Percentiles rank a stretch among this genome's conserved stretches.
Evolutionary conservation across 108 stramenopile genomes (phyloP).

Genomic region (Skeletonema marinoi): DNA sequence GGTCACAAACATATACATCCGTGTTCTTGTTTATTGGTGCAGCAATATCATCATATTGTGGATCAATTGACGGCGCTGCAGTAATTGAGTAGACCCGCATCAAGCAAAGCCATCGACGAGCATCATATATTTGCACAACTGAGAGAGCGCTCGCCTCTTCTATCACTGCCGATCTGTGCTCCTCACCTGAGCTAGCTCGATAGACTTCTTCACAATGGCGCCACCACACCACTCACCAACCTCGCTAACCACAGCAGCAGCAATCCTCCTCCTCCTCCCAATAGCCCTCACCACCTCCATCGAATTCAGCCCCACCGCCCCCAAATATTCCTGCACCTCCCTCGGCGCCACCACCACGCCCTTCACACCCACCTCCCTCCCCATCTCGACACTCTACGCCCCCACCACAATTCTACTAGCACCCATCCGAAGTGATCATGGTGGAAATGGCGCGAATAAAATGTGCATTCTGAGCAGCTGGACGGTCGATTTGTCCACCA

Average conservation of each 20-base stretch:
- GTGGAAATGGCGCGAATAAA: background rate
- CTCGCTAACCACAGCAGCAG: background rate
- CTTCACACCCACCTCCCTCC: conserved; percentile 12
- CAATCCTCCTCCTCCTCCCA: background rate
- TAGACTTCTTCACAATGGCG: too few relatives aligned
- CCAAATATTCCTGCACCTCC: conserved; percentile 12
- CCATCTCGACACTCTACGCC: conserved; percentile 17
- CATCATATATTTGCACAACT: too few relatives aligned
- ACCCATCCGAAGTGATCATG: background rate
- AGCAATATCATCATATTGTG: too few relatives aligned
- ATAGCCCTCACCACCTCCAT: background rate
- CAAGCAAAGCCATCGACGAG: too few relatives aligned
- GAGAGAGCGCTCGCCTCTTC: too few relatives aligned
- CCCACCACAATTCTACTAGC: conserved; percentile 21
- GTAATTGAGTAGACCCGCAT: too few relatives aligned
- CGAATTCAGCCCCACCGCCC: conserved; percentile 6
- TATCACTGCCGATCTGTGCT: too few relatives aligned
- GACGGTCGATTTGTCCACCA: background rate
- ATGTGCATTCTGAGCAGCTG: conserved; percentile 42
- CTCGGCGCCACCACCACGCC: conserved; percentile 18
- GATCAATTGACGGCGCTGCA: too few relatives aligned
- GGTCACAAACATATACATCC: too few relatives aligned
- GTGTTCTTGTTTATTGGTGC: too few relatives aligned
- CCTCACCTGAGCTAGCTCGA: too few relatives aligned
- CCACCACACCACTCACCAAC: background rate